These are phyloP conservation scores for Teratosphaeria pseudoeucalypti DNA, from an alignment of 2,329 filamentous ascomycete genomes.

Conservation along the genomic window DNA sequence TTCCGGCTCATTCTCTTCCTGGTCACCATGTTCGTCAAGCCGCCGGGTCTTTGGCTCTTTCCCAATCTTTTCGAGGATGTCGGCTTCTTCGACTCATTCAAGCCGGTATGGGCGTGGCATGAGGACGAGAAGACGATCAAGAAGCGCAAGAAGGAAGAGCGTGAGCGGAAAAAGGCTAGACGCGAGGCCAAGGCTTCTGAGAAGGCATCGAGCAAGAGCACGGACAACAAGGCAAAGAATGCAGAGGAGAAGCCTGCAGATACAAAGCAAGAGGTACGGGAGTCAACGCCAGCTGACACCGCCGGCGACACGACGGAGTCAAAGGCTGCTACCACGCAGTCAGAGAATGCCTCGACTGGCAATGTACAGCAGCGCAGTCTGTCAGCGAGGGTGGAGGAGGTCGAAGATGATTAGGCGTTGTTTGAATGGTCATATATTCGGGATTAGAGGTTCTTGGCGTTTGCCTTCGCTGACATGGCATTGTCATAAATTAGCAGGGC, in stretches of 20 bases:
- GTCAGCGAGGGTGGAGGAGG: conserved; percentile 22
- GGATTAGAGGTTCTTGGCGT: background rate
- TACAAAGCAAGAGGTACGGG: conserved; percentile 6
- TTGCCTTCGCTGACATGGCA: background rate
- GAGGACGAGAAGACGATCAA: conserved; percentile 34
- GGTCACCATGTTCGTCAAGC: conserved; percentile 71
- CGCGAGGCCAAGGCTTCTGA: conserved; percentile 21
- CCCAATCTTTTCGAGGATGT: conserved; percentile 98
- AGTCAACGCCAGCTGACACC: conserved; percentile 7
- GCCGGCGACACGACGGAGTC: conserved; percentile 13
- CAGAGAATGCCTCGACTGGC: background rate
- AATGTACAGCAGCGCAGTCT: conserved; percentile 7
- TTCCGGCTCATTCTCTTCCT: conserved; percentile 92
- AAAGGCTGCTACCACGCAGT: conserved; percentile 8
- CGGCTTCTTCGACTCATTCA: conserved; percentile 95
- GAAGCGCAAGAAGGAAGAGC: conserved; percentile 28
- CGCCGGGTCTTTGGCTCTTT: conserved; percentile 94
- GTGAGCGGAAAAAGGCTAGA: conserved; percentile 22
- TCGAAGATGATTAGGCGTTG: conserved; percentile 10
- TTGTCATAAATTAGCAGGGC: background rate
- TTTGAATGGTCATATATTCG: background rate
- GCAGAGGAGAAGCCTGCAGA: background rate
- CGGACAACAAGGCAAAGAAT: conserved; percentile 3
- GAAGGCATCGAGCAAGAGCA: conserved; percentile 11
- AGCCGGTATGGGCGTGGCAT: conserved; percentile 95